A percentile compares a stretch with the other conserved stretches of the same genome.
phyloP scores from a whole-genome alignment of 2,329 filamentous ascomycete species.

The Aspergillus sp. region DNA sequence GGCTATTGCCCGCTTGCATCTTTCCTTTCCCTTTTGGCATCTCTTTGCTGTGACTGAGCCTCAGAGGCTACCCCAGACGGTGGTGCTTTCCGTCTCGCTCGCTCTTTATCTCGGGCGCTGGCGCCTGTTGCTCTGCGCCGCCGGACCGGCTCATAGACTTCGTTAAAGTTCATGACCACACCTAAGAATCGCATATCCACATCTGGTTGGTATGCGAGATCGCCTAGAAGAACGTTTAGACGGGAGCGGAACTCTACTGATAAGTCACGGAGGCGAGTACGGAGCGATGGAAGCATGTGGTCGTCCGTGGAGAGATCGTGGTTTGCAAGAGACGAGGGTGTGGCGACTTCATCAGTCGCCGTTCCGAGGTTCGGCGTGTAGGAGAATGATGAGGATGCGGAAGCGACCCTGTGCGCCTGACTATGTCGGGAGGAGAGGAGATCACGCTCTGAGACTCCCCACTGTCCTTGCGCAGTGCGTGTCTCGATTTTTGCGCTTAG shows the following conservation, averaged over 20 bases:
- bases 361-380: slow-evolving; percentile 27
- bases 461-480: slow-evolving; percentile 63
- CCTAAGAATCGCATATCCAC: slow-evolving; percentile 94
- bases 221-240: slow-evolving; percentile 80
- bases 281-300: slow-evolving; percentile 71
- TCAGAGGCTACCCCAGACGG: slow-evolving; percentile 20
- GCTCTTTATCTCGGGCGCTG: slow-evolving; percentile 33
- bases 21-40: slow-evolving; percentile 26
- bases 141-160: slow-evolving; percentile 81
- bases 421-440: slow-evolving; percentile 33
- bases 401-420: slow-evolving; percentile 25
- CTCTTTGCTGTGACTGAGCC: slow-evolving; percentile 17
- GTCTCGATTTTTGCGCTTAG: slow-evolving; percentile 70
- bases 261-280: slow-evolving; percentile 70
- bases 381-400: slow-evolving; percentile 26
- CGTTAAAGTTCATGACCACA: slow-evolving; percentile 99
- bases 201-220: slow-evolving; percentile 89
- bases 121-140: slow-evolving; percentile 47
- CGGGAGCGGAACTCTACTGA: slow-evolving; percentile 73
- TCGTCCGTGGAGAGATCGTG: slow-evolving; percentile 46
- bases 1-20: slow-evolving; percentile 12
- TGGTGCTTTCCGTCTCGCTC: slow-evolving; percentile 27
- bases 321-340: slow-evolving; percentile 41
- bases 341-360: slow-evolving; percentile 28
- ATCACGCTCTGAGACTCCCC: slow-evolving; percentile 62